phyloP scores from a whole-genome alignment of 345 rosid species.

The Jatropha curcas region DNA sequence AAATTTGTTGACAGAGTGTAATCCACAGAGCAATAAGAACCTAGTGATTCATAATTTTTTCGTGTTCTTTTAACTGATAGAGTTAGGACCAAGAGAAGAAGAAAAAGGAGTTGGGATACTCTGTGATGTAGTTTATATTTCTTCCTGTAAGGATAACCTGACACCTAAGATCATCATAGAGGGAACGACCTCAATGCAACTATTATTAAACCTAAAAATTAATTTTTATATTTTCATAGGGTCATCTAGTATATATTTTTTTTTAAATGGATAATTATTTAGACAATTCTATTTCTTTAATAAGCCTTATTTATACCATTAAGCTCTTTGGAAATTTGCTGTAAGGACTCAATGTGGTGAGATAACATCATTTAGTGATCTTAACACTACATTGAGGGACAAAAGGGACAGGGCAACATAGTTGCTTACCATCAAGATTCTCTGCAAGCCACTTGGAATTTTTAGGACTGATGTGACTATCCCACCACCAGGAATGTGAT shows the following conservation, averaged over 20 bases:
- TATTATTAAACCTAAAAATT: too few species aligned
- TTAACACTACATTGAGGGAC: neutral
- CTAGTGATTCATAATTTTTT: neutral
- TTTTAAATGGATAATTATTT: too few species aligned
- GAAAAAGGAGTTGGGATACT: neutral
- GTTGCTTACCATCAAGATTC: conserved; percentile 49
- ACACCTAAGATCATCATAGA: too few species aligned
- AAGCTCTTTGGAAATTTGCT: neutral
- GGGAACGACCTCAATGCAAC: too few species aligned
- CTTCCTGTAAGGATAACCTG: neutral
- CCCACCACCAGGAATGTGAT: conserved; percentile 44
- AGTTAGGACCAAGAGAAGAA: neutral
- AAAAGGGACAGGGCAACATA: neutral
- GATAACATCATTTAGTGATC: neutral
- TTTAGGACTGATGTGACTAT: conserved; percentile 34
- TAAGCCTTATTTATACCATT: neutral
- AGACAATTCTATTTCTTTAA: too few species aligned
- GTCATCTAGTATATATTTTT: too few species aligned
- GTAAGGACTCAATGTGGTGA: neutral
- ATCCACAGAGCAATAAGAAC: neutral
- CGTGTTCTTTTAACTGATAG: neutral
- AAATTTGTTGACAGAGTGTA: neutral
- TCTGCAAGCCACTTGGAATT: conserved; percentile 50
- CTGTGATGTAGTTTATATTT: neutral
- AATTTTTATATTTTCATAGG: too few species aligned